Base-by-base conservation (phyloP, 2,329 filamentous ascomycete genomes). In the Aureobasidium vineae region DNA sequence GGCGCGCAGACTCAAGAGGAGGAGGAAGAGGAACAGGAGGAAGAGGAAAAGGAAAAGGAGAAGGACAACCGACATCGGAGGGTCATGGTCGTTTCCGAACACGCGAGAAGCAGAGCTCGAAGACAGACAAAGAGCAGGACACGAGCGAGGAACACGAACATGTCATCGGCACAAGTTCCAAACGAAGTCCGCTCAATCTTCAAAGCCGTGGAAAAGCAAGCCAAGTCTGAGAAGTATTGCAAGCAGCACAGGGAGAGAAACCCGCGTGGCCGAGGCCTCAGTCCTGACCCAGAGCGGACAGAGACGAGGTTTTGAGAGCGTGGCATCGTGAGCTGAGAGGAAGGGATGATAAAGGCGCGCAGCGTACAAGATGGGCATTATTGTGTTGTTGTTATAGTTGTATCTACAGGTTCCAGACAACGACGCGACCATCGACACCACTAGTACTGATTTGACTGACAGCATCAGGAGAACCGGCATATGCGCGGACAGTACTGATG, bases 401-500 rank as follows among this genome's bases (percentile, higher is more conserved):
- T 50, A 60, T 43, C 67, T 77, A 82, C 71, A 82, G 69, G 36
- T 74, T 75, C 80, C 80, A 82, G 10, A 82, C 77, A 23, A 82
- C 80, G 5, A 82, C 77, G 45, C 80, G 72, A 19, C 80, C 80
- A 68, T 82, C 80, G 19, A 82, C 80, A 61, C 80, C 80, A 54
- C 76, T 79, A 3, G 80, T 95, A 80, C 90, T 97, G 73, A 98
- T 94, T 79, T 93, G 92, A 68, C 80, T 85, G 11, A 96, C 87
- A 50, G 79, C 79, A 54, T 84, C 86, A 68, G 68, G 50, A 68
- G 73, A 31, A 38, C 85, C 87, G 49, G 82, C 86, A 76, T 89
- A 97, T 23, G 86, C 83, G 50, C 95, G 86, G 60, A 99, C 82
- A 2, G 88, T 97, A 74, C 86, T 92, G 75, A 99, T 91, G 31